Percentiles rank a stretch among this genome's conserved stretches.
Conservation (phyloP, 2,329 filamentous ascomycete genomes). For the Aureobasidium sp. region DNA sequence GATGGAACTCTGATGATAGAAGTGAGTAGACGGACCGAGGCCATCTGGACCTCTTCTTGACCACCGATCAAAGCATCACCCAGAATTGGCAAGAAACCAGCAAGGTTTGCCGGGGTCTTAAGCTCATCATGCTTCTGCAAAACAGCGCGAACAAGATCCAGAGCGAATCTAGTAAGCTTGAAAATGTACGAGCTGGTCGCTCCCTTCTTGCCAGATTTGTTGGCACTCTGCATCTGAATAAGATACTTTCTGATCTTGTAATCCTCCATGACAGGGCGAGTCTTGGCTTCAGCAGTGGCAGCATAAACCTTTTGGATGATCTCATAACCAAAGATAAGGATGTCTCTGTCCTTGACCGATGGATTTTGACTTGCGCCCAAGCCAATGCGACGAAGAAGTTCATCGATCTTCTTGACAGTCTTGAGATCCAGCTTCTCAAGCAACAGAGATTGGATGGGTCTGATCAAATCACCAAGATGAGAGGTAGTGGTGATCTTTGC, state of each 20-base stretch:
- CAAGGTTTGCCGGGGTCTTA: constrained; percentile 69
- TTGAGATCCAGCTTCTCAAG: constrained; percentile 76
- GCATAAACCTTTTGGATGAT: constrained; percentile 77
- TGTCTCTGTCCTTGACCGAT: constrained; percentile 68
- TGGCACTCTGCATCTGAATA: constrained; percentile 67
- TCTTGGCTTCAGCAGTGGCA: constrained; percentile 34
- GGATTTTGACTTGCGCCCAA: constrained; percentile 77
- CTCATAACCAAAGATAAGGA: constrained; percentile 92
- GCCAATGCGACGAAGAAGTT: constrained; percentile 74
- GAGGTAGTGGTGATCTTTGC: constrained; percentile 72
- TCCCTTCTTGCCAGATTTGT: constrained; percentile 64
- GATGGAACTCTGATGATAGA: constrained; percentile 81
- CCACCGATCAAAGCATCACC: constrained; percentile 77
- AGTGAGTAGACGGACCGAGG: constrained; percentile 76
- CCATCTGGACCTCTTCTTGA: constrained; percentile 88
- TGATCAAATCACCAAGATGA: constrained; percentile 66
- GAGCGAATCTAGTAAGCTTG: constrained; percentile 80
- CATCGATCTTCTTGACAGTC: constrained; percentile 83
- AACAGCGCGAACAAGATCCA: constrained; percentile 81
- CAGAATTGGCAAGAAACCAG: constrained; percentile 80
- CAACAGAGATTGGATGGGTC: constrained; percentile 70
- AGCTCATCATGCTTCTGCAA: constrained; percentile 78
- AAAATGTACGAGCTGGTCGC: constrained; percentile 72
- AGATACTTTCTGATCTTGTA: constrained; percentile 65
- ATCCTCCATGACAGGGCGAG: constrained; percentile 42